Base-by-base conservation (phyloP, 2,329 filamentous ascomycete genomes). In the Neonectria faginata region DNA sequence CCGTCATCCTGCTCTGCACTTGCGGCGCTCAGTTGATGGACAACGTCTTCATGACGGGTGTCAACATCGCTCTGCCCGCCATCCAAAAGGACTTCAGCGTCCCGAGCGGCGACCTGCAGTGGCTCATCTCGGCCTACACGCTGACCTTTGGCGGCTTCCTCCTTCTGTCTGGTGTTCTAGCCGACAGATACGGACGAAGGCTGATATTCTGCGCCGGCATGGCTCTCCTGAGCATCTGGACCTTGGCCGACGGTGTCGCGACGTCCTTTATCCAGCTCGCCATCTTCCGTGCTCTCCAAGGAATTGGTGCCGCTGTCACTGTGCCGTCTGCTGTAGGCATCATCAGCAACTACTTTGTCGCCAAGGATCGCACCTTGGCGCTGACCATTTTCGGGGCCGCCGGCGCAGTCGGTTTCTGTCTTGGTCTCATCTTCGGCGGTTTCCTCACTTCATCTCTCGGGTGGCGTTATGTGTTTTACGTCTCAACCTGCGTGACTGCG, bases 1-100 rank as follows among this genome's bases (percentile, higher is more conserved):
- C 58, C 3, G 36, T 65, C 11, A 65, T 65, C 29, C 18, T 65
- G 25, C 51, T 64, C 7, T 64, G 62, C 44, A 64, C 62, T 10
- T 64, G 62, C 9, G 62, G 57, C 6, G 62, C 62, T 14, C 62
- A 64, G 25, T 31, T 64, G 11, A 64, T 64, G 57, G 62, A 64
- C 29, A 64, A 64, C 27, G 57, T 64, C 9, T 64, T 64, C 45
- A 60, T 64, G 62, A 64, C 62, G 8, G 57, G 62, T n/a, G 62
- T 64, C 27, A 64, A 64, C 14, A 64, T 64, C 36, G 62, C 62
- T 1, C 29, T 64, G 8, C 62, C 62, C 3, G 62, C 57, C 1
- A 64, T 64, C 44, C 62, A 64, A 11, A 64, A 60, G 14, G 62
- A 64, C 27, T 64, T 64, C 27, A 29, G 44, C 36, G 57, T 64